Base-by-base conservation (phyloP, 805 yeast genomes). In the Allodekkera sacchari region DNA sequence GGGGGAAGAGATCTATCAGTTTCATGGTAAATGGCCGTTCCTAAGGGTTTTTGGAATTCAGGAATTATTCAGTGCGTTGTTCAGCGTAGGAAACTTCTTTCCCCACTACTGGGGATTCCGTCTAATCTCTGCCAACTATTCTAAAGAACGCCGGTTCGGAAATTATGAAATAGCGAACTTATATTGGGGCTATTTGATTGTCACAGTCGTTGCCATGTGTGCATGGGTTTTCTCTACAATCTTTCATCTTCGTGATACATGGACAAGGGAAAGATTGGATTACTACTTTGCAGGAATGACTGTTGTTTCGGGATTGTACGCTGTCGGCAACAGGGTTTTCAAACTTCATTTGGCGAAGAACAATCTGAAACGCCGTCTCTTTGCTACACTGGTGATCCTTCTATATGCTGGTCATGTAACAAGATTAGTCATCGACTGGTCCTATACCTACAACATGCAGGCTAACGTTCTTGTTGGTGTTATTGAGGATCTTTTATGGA, bases 21-120 rank as follows among this genome's bases (percentile, higher is more conserved):
- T 84, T 58, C 96, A 92, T 55, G 98, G 98, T 0, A 92, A 92
- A 59, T 92, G 98, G 98, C 97, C 97, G 3, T 92, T 92, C 48
- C 39, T 63, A 12, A 66, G 98, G 30, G 49, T 82, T 1, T 56
- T 68, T n/a, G 94, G 94, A 0, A 61, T 81, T 9, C 98, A 92
- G 54, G 98, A 92, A 52, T 59, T 85, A 0, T 83, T 78, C 16
- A 79, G 94, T 10, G 76, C 82, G 1, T 14, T 85, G 2, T 89
- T 92, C 53, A 82, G 95, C n/a, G 45, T 82, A 5, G 65, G 72
- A 15, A 82, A 82, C 47, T 70, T 77, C 38, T 35, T 75, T 10
- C 83, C 89, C 3, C 89, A 84, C 49, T 71, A 55, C 45, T 42
- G 55, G 31, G 76, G 74, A 6, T 61, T 60, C 34, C 44, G 42